Evolutionary conservation across 768 basidiomycete genomes (phyloP).

Genomic region (Lentinula sp.): DNA sequence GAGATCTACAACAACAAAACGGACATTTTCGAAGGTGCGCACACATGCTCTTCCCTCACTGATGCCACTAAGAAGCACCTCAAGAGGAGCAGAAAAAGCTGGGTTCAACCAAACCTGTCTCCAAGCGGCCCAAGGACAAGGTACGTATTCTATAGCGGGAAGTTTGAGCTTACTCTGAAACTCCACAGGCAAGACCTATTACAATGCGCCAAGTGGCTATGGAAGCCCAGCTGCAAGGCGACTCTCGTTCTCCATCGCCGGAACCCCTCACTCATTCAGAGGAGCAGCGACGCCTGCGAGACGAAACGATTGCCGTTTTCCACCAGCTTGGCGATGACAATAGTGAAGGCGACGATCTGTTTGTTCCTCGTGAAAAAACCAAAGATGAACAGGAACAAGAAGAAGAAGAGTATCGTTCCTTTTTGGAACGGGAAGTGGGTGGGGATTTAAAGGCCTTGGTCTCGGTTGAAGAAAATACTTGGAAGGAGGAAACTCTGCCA

Average conservation of each 20-base stretch:
- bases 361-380: constrained; percentile 71
- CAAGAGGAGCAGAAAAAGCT: constrained; percentile 65
- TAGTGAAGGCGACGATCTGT: constrained; percentile 54
- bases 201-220: constrained; percentile 72
- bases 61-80: not conserved
- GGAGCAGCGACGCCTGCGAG: constrained; percentile 69
- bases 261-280: constrained; percentile 62
- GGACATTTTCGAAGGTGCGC: constrained; percentile 75
- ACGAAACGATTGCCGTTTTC: constrained; percentile 85
- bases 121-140: constrained; percentile 39
- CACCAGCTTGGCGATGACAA: constrained; percentile 35
- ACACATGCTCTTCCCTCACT: not conserved
- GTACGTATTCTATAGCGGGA: constrained; percentile 21
- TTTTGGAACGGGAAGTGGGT: constrained; percentile 79
- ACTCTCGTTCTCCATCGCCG: constrained; percentile 58
- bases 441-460: constrained; percentile 66
- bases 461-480: constrained; percentile 35
- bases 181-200: constrained; percentile 56
- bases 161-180: not conserved
- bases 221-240: constrained; percentile 46
- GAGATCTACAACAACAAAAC: constrained; percentile 71
- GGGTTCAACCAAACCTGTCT: constrained; percentile 21
- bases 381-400: constrained; percentile 72
- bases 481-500: constrained; percentile 11
- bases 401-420: constrained; percentile 81